Evolutionary conservation across 2,329 filamentous ascomycete species (phyloP), one percentile per base, ranked within the genome.

Genomic region (Ophiostoma himal-ulmi): DNA sequence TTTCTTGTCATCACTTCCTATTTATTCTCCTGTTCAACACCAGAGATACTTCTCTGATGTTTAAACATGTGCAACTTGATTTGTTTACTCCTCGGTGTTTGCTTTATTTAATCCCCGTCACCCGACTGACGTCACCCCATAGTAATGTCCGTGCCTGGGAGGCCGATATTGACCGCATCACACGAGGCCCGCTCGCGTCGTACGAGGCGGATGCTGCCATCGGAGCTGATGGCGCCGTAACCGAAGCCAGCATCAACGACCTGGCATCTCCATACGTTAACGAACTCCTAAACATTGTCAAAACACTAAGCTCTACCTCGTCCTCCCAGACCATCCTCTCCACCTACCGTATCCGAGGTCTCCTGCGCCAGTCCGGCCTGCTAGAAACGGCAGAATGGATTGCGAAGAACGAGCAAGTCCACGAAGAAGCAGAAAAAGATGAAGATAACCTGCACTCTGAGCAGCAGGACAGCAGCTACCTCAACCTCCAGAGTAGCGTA

Each of bases 241-340:
- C 67, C 52, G 64, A 74, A 73, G 72, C 73, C 68, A 77, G 76
- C 54, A 76, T 81, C 57, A 80, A 80, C 68, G 82, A 81, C 64
- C 77, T 86, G 68, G 80, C 84, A 73, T 84, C 83, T 26, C 83
- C 85, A 36, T 81, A 87, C 68, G 80, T 89, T 74, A 80, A 86
- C 78, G 83, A 88, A 69, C 81, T 96, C 54, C 85, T 93, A 74
- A 82, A 81, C 71, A 86, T 93, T 70, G 86, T 92, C 75, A 89
- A 90, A 78, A 83, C 87, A 2, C 80, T 96, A 17, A 94, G 91
- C 26, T 87, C 89, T 4, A 88, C 88, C 1, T 87, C 89, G 0
- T 86, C 88, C 2, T 87, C 89, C 5, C 84, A 85, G 69, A 82
- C 87, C 41, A 81, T 91, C 7, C 80, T 93, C n/a, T 80, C 87